These are phyloP conservation scores for Fusarium algeriense DNA, from an alignment of 2,329 filamentous ascomycete genomes.

Conservation along the genomic window DNA sequence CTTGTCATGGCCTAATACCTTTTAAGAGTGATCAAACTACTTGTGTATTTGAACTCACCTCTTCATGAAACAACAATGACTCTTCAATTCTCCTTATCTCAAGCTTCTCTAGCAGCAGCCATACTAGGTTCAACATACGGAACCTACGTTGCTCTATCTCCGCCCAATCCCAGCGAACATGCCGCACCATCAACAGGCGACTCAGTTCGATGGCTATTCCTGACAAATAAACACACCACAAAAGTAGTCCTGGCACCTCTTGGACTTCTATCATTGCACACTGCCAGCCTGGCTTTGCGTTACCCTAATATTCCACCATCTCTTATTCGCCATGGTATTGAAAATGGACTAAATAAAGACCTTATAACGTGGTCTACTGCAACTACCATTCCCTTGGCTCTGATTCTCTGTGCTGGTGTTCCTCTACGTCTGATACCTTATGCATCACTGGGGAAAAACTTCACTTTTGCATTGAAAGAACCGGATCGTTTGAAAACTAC, in stretches of 20 bases:
- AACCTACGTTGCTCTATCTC: constrained; percentile 49
- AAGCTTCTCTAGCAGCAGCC: constrained; percentile 37
- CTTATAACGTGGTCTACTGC: constrained; percentile 54
- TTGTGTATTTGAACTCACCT: no score
- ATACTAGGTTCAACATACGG: constrained; percentile 48
- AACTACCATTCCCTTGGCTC: constrained; percentile 51
- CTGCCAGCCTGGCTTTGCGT: constrained; percentile 35
- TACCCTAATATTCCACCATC: constrained; percentile 37
- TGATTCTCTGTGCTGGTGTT: constrained; percentile 50
- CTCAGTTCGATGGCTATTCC: constrained; percentile 41
- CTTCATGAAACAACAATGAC: constrained; percentile 1
- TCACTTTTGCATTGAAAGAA: constrained; percentile 64
- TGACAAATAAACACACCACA: constrained; percentile 45
- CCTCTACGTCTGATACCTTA: constrained; percentile 56
- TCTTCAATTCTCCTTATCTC: constrained; percentile 18
- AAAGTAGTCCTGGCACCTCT: constrained; percentile 44
- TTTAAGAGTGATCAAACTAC: background rate
- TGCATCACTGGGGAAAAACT: constrained; percentile 61
- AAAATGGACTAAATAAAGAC: constrained; percentile 49
- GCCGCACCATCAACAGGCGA: constrained; percentile 30
- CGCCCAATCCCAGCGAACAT: constrained; percentile 48
- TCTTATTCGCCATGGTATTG: constrained; percentile 47
- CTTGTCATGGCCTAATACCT: background rate
- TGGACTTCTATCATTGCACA: constrained; percentile 37
- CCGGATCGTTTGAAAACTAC: constrained; percentile 60